Percentiles rank a stretch among this genome's conserved stretches.
phyloP scores from a whole-genome alignment of 208 protist genomes.

The Strigomonas culicis region DNA sequence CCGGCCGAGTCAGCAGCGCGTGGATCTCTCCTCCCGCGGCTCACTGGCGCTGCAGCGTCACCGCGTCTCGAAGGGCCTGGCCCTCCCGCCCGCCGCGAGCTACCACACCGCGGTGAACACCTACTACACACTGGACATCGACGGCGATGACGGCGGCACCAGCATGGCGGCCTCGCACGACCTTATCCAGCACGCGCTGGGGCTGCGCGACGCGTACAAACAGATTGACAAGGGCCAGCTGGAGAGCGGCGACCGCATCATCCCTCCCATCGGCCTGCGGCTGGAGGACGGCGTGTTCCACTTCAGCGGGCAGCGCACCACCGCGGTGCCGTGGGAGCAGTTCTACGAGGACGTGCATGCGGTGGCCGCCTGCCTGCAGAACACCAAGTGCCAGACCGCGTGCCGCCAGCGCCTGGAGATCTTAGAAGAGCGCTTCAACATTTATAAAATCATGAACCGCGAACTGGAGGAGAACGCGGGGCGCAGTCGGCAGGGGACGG shows the following conservation, averaged over 20 bases:
- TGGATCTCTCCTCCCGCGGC: background rate
- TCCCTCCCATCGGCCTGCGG: constrained; percentile 36
- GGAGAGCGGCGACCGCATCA: constrained; percentile 21
- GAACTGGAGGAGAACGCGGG: constrained; percentile 62
- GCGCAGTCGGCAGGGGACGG: constrained; percentile 52
- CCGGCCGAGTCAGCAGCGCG: background rate
- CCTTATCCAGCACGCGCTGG: constrained; percentile 34
- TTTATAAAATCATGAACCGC: constrained; percentile 91
- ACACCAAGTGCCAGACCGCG: constrained; percentile 46
- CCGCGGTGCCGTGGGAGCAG: constrained; percentile 62
- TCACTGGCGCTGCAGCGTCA: background rate
- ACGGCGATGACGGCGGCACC: constrained; percentile 69
- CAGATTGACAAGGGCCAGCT: constrained; percentile 53
- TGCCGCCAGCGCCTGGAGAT: constrained; percentile 79
- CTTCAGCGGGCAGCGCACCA: constrained; percentile 50
- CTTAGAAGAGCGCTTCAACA: constrained; percentile 91
- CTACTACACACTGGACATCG: constrained; percentile 33
- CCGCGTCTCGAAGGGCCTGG: background rate
- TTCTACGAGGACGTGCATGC: constrained; percentile 64
- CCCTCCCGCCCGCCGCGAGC: background rate
- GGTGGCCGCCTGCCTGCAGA: constrained; percentile 41
- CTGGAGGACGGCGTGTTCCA: constrained; percentile 62
- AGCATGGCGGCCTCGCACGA: constrained; percentile 63
- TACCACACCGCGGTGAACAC: background rate
- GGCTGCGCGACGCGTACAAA: constrained; percentile 70